Evolutionary conservation across 257 asterid genomes (phyloP), one percentile per base, ranked within the genome.

Genomic region (Penstemon davidsonii): DNA sequence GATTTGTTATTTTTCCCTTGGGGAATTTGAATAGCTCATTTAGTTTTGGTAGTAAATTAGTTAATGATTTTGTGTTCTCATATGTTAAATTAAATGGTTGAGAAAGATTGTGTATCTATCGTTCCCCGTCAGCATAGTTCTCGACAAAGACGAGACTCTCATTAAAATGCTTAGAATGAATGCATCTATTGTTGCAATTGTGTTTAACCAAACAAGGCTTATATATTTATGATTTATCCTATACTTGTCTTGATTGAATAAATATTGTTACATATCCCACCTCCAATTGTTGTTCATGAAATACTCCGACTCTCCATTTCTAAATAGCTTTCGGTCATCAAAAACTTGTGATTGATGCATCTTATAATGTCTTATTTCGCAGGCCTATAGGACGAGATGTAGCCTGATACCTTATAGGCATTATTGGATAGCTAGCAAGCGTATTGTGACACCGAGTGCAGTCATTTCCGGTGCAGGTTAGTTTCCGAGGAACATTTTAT

Each of bases 371-470:
- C 64, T 67, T 71, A 43, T 69, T 39, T 45, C 13, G 42, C 94
- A 94, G 95, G 69, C 79, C 13, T 80, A 81, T 55, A 66, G 77
- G 71, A 86, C 66, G 71, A 60, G 80, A 38, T 94, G 99, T 88
- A 94, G 96, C 77, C 96, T 88, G 60, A 76, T 76, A 55, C 81
- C 85, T 55, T 75, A 85, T 44, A 81, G 77, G 55, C 99, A 90
- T 73, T 91, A 79, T 70, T 94, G 97, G 97, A 78, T 94, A 53
- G 79, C 93, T 70, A 90, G 99, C 88, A 88, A 72, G 64, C 92
- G 91, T 15, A 86, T 94, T 8, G 96, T 92, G 64, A 90, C 97
- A 41, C 90, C 96, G 5, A 72, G 64, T 33, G 82, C 87, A 8
- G 60, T 86, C 49, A 76, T 92, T 64, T 84, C 96, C 39, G 98